Evolutionary conservation across 2,329 filamentous ascomycete species (phyloP).

Genomic region (Curvularia lunata): DNA sequence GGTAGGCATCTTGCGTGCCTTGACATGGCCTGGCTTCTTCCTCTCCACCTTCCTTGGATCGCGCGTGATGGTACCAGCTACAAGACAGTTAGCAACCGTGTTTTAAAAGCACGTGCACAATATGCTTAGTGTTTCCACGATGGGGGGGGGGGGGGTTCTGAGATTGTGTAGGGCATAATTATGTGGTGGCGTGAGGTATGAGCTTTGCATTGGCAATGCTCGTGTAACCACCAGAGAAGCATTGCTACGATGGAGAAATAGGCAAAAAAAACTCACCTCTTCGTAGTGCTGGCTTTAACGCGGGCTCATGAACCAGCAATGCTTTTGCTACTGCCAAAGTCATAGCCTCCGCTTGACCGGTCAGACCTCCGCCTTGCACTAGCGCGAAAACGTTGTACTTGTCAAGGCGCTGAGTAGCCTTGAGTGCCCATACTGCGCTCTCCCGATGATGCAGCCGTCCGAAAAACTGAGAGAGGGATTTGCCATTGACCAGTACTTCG

Average conservation of each 20-base stretch:
- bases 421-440: conserved; percentile 90
- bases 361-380: conserved; percentile 85
- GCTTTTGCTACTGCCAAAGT: conserved; percentile 89
- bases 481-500: conserved; percentile 88
- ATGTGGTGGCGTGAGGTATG: conserved; percentile 7
- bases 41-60: conserved; percentile 93
- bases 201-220: conserved; percentile 5
- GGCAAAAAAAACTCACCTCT: conserved; percentile 70
- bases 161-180: conserved; percentile 12
- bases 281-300: conserved; percentile 83
- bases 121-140: conserved; percentile 8
- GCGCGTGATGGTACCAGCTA: conserved; percentile 90
- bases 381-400: conserved; percentile 97
- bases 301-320: conserved; percentile 88
- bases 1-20: conserved; percentile 96
- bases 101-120: conserved; percentile 18
- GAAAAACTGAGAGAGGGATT: conserved; percentile 81
- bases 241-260: conserved; percentile 4
- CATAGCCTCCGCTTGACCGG: conserved; percentile 93
- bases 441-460: conserved; percentile 90
- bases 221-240: conserved; percentile 4
- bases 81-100: conserved; percentile 52
- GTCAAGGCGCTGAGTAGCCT: conserved; percentile 80
- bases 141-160: conserved; percentile 9
- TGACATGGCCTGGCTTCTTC: conserved; percentile 95